Evolutionary conservation across 495 filamentous ascomycete species (phyloP).

Genomic region (Penicillium parvum): DNA sequence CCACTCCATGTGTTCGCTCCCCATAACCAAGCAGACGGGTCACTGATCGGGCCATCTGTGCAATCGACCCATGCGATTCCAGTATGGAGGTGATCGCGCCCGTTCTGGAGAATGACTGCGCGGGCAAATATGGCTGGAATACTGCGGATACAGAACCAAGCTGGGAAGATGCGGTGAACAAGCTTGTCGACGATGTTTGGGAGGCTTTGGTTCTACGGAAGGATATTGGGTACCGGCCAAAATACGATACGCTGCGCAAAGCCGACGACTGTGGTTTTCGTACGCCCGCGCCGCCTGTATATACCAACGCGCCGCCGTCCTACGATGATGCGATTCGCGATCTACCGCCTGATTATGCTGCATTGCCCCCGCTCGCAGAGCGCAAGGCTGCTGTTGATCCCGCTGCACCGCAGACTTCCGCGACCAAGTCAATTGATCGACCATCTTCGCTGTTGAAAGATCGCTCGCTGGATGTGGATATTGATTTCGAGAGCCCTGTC

Average conservation of each 20-base stretch:
- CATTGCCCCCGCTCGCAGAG: conserved; percentile 27
- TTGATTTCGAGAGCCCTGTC: conserved; percentile 50
- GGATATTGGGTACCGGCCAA: neutral
- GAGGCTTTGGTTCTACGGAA: conserved; percentile 2
- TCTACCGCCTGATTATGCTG: conserved; percentile 40
- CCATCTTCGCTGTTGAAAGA: conserved; percentile 32
- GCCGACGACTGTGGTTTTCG: conserved; percentile 15
- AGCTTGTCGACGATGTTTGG: conserved; percentile 14
- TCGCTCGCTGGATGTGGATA: conserved; percentile 28
- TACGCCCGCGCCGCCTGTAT: conserved; percentile 12
- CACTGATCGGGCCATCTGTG: conserved; percentile 12
- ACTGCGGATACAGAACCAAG: neutral
- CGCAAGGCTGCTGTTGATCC: conserved; percentile 12
- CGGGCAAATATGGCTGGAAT: neutral
- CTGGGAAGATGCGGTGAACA: conserved; percentile 7
- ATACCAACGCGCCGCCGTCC: conserved; percentile 35
- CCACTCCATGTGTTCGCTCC: conserved; percentile 19
- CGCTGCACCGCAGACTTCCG: conserved; percentile 19
- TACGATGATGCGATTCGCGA: conserved; percentile 43
- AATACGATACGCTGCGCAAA: neutral
- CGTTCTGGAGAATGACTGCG: neutral
- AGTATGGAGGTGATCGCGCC: conserved; percentile 15
- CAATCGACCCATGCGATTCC: conserved; percentile 15
- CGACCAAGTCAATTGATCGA: conserved; percentile 30
- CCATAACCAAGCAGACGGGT: conserved; percentile 8